Evolutionary conservation across 2,329 filamentous ascomycete genomes (phyloP), one percentile per base, ranked within the genome.

Genomic region (Graphilbum ipis-grandicollis): DNA sequence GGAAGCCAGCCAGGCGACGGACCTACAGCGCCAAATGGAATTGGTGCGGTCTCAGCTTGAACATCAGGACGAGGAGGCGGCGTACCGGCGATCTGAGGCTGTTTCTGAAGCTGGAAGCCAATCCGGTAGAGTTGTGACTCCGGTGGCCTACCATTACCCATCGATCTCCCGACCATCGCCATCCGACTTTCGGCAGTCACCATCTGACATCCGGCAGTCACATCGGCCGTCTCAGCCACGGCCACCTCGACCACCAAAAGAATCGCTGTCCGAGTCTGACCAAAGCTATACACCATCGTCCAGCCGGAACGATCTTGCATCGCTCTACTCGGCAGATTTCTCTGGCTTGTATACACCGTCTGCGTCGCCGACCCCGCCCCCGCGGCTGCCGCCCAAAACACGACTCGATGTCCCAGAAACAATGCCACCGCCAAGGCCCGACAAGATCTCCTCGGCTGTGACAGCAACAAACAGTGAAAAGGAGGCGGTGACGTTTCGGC

Each of bases 401-500:
- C 26, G 9, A 13, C 26, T 28, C 8, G 23, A 25, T 12, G 26
- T 28, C 10, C 6, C 6, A 28, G 26, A 12, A 28, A 28, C 26
- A 13, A 13, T 13, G 14, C 10, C 34, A 19, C n/a, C 29, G 10
- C 9, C 28, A 5, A n/a, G 12, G n/a, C 9, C 37, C 2, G 26
- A 56, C 58, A 43, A 65, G 73, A 18, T 31, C 15, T n/a, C n/a
- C n/a, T n/a, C n/a, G n/a, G n/a, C n/a, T n/a, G n/a, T n/a, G n/a
- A n/a, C n/a, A n/a, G n/a, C n/a, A n/a, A n/a, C 8, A 13, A 12
- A 31, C 9, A 2, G 33, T 2, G 21, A 56, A 58, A 43, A 65
- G 55, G 56, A 76, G 39, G 54, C 73, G 34, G 79, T 82, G 47
- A 84, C 81, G 13, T 92, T 93, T 61, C 73, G 74, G 43, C 81